Percentiles rank a stretch among this genome's conserved stretches.
Evolutionary conservation across 345 rosid species (phyloP).

Genomic region (Abelmoschus esculentus): DNA sequence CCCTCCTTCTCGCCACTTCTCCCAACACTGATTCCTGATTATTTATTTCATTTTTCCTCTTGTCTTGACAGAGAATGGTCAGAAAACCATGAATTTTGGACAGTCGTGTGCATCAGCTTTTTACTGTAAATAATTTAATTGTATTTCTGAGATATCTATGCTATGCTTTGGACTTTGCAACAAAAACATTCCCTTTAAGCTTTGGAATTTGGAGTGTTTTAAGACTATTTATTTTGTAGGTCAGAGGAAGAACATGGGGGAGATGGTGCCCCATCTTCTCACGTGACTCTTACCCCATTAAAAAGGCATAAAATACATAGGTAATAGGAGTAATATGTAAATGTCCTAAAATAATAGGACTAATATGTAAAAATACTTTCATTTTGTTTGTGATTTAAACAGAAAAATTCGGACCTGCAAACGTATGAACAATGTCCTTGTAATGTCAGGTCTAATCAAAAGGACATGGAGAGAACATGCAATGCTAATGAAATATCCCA

Average conservation of each 20-base stretch:
- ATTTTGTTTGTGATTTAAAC: not conserved
- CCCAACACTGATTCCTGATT: conserved; percentile 11
- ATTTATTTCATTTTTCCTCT: not conserved
- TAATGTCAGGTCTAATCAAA: not conserved
- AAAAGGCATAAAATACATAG: no score
- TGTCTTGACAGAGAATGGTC: not conserved
- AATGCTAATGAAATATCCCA: conserved; percentile 15
- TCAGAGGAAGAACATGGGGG: not conserved
- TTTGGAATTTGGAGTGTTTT: not conserved
- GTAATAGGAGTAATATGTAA: no score
- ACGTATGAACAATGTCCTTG: not conserved
- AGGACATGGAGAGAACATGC: not conserved
- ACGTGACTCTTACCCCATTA: not conserved
- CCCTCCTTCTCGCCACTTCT: conserved; percentile 48
- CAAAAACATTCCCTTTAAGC: not conserved
- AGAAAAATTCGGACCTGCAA: not conserved
- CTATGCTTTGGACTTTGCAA: not conserved
- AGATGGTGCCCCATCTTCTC: not conserved
- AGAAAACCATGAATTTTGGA: not conserved
- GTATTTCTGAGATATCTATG: not conserved
- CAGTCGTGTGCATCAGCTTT: not conserved
- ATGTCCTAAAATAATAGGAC: no score
- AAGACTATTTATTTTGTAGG: not conserved
- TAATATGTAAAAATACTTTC: no score
- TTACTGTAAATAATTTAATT: not conserved